Conservation (phyloP, 352 stramenopile genomes). For the Hyphochytrium catenoides region DNA sequence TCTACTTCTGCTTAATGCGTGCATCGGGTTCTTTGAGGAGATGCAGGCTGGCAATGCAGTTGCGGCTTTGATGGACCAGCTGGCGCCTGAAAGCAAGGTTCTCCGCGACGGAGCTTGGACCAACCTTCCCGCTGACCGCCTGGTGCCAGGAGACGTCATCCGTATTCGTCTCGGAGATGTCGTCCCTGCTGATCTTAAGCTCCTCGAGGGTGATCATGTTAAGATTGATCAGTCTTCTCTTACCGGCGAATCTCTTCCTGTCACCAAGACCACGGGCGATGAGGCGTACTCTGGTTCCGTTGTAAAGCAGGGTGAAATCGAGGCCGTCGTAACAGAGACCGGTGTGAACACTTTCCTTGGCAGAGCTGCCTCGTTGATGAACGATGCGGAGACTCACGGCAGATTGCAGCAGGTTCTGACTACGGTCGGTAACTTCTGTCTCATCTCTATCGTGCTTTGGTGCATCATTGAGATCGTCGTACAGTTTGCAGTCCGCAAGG, state of each 20-base stretch:
- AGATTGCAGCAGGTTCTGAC: slow-evolving; percentile 72
- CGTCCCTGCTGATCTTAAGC: slow-evolving; percentile 69
- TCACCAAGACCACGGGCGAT: slow-evolving; percentile 50
- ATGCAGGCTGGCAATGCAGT: slow-evolving; percentile 64
- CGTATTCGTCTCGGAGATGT: slow-evolving; percentile 60
- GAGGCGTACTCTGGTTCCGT: slow-evolving; percentile 54
- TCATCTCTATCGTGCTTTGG: slow-evolving; percentile 58
- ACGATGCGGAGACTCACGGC: slow-evolving; percentile 31
- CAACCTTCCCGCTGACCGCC: slow-evolving; percentile 27
- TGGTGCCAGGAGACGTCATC: slow-evolving; percentile 44
- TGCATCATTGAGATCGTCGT: slow-evolving; percentile 59
- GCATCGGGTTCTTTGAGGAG: slow-evolving; percentile 49
- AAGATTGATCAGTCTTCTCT: slow-evolving; percentile 74
- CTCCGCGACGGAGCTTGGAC: slow-evolving; percentile 49
- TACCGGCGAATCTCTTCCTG: slow-evolving; percentile 76
- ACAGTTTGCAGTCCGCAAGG: slow-evolving; percentile 32
- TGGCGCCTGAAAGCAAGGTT: slow-evolving; percentile 54
- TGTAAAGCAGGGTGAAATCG: slow-evolving; percentile 64
- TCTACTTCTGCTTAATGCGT: slow-evolving; percentile 34
- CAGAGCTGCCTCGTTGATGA: slow-evolving; percentile 52
- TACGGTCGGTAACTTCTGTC: slow-evolving; percentile 73
- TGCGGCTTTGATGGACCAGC: slow-evolving; percentile 54
- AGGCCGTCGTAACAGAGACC: slow-evolving; percentile 63
- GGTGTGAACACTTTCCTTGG: slow-evolving; percentile 71
- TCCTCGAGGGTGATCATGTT: slow-evolving; percentile 42